Evolutionary conservation across 441 rosid species (phyloP).

Genomic region (Viola pubescens): DNA sequence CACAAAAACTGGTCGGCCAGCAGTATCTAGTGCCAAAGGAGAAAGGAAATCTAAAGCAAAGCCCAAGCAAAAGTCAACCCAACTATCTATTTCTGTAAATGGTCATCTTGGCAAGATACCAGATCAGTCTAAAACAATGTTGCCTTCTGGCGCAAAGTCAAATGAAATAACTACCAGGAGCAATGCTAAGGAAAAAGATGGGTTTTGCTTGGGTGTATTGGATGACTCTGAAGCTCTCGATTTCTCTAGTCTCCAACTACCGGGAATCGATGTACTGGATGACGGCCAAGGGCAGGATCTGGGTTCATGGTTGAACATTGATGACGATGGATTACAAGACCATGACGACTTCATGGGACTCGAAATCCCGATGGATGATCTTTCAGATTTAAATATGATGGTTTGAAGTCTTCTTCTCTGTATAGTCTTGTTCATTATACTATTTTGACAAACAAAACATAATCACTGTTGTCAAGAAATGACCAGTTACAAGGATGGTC

Average conservation of each 20-base stretch:
- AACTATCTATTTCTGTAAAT: conserved; percentile 64
- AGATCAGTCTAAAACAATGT: conserved; percentile 50
- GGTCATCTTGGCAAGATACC: conserved; percentile 54
- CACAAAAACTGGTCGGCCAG: conserved; percentile 72
- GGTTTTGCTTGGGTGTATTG: conserved; percentile 52
- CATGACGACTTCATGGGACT: conserved; percentile 86
- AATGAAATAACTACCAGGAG: conserved; percentile 29
- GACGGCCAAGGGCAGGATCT: conserved; percentile 80
- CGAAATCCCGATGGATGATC: conserved; percentile 99
- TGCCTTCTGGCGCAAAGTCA: conserved; percentile 40
- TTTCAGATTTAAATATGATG: conserved; percentile 94
- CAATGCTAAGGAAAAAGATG: conserved; percentile 45
- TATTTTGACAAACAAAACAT: conserved; percentile 42
- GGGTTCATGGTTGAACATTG: conserved; percentile 91
- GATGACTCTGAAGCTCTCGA: conserved; percentile 53
- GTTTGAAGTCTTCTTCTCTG: conserved; percentile 70
- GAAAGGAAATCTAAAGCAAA: conserved; percentile 80
- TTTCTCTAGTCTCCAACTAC: conserved; percentile 59
- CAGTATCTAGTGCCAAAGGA: conserved; percentile 64
- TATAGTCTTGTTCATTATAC: conserved; percentile 87
- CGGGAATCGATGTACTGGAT: conserved; percentile 56
- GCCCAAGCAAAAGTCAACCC: conserved; percentile 86
- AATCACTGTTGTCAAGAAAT: conserved; percentile 41
- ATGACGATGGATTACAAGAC: conserved; percentile 86
- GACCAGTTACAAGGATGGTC: conserved; percentile 48